Evolutionary conservation across 257 asterid genomes (phyloP), one percentile per base, ranked within the genome.

Genomic region (Scutellaria galericulata): DNA sequence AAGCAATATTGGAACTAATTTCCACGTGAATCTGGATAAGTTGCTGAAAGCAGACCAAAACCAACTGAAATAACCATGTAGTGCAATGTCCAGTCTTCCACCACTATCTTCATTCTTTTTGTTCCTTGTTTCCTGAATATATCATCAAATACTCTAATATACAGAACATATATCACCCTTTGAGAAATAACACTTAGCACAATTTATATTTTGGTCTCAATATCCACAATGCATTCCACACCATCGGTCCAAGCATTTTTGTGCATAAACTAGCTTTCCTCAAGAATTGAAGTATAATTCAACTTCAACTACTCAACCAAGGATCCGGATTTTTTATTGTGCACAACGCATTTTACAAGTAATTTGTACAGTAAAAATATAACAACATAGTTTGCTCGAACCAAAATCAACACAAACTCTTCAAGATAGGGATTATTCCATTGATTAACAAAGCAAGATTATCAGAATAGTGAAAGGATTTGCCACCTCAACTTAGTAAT

Each of bases 161-260:
- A 7, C 45, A 13, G 9, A 22, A 42, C 7, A 22, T 7, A 47
- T 7, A 60, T 18, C 44, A 39, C 12, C 7, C 40, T 41, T 14
- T 31, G 37, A 61, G 51, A 51, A 61, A 51, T 37, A 37, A 42
- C 12, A 62, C 58, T 22, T 45, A 44, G 7, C 40, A 57, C 3
- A n/a, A 64, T 46, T 44, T 10, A 64, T 55, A 59, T 66, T 51
- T 67, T 61, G 46, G 20, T 59, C 12, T 66, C 53, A 31, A 20
- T 53, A 68, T 5, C 37, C 37, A 31, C 52, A 7, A 39, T 15
- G 8, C 18, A 58, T 9, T 37, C 3, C n/a, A 13, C 31, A 3
- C 15, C 14, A 4, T 70, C 8, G 7, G 62, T 11, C 50, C 68
- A 46, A 47, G 39, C 60, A 1, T 50, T 9, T n/a, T 31, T n/a